These are phyloP conservation scores for Myxozyma monticola DNA, from an alignment of 805 yeast species.

Conservation along the genomic window DNA sequence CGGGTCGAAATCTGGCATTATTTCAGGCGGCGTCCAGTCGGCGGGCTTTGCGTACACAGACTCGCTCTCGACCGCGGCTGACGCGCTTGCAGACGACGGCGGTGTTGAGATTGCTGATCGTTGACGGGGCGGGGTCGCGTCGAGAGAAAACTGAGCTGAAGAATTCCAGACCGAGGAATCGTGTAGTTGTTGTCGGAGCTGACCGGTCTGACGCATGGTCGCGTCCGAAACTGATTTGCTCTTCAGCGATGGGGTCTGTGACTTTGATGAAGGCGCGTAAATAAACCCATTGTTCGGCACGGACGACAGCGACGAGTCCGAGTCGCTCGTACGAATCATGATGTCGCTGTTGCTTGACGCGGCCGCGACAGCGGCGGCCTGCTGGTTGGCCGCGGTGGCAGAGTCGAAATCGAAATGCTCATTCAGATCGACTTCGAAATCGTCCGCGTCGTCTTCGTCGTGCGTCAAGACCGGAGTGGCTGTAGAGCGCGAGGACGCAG, in stretches of 20 bases:
- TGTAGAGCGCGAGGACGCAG: neutral
- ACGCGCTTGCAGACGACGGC: neutral
- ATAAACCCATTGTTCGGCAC: constrained; percentile 12
- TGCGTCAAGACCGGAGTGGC: constrained; percentile 19
- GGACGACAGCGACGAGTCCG: constrained; percentile 20
- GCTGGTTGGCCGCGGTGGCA: constrained; percentile 12
- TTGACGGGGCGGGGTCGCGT: constrained; percentile 15
- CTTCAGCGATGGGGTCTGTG: too few species aligned
- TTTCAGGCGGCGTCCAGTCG: constrained; percentile 26
- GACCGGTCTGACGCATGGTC: too few species aligned
- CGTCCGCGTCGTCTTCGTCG: constrained; percentile 25
- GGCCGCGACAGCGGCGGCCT: neutral
- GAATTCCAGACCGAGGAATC: neutral
- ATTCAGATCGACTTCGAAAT: constrained; percentile 17
- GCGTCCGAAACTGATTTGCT: too few species aligned
- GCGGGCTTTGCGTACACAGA: constrained; percentile 15
- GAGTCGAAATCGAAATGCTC: constrained; percentile 28
- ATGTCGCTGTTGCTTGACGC: neutral
- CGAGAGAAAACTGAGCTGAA: neutral
- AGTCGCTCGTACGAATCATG: constrained; percentile 18
- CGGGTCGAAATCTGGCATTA: constrained; percentile 28
- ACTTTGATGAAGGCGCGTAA: constrained; percentile 26
- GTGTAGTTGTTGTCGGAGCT: too few species aligned
- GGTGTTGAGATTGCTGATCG: constrained; percentile 8
- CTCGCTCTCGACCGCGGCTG: constrained; percentile 1